A percentile compares a stretch with the other conserved stretches of the same genome.
Evolutionary conservation across 345 rosid species (phyloP).

Genomic region (rapeseed (Brassica napus)): DNA sequence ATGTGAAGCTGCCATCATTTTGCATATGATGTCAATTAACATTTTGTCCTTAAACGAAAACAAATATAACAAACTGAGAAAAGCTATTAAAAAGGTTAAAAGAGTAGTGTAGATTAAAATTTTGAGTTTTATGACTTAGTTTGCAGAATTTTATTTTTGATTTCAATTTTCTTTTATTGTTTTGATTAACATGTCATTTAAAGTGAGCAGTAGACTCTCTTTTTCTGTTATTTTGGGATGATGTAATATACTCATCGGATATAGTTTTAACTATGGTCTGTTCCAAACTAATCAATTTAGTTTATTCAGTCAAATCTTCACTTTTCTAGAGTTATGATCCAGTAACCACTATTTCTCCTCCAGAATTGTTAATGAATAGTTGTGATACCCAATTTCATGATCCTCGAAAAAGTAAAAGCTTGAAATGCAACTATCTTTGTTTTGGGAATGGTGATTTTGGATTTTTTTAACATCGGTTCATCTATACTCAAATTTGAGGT

Average conservation of each 20-base stretch:
- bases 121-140: neutral
- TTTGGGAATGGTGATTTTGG: too few species aligned
- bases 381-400: neutral
- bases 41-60: neutral
- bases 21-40: neutral
- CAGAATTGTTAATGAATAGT: neutral
- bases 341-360: neutral
- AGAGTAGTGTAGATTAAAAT: neutral
- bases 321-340: neutral
- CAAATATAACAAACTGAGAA: neutral
- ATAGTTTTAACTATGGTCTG: neutral
- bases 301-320: too few species aligned
- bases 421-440: neutral
- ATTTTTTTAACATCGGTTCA: too few species aligned
- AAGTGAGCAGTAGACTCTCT: neutral
- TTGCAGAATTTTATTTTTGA: neutral
- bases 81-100: neutral
- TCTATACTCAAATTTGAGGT: too few species aligned
- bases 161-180: neutral
- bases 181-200: neutral
- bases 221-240: neutral
- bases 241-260: neutral
- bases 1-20: neutral
- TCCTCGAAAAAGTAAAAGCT: neutral
- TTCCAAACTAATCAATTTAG: neutral